These are phyloP conservation scores for Ophiostoma piceae DNA, from an alignment of 2,329 filamentous ascomycete species.

Conservation along the genomic window DNA sequence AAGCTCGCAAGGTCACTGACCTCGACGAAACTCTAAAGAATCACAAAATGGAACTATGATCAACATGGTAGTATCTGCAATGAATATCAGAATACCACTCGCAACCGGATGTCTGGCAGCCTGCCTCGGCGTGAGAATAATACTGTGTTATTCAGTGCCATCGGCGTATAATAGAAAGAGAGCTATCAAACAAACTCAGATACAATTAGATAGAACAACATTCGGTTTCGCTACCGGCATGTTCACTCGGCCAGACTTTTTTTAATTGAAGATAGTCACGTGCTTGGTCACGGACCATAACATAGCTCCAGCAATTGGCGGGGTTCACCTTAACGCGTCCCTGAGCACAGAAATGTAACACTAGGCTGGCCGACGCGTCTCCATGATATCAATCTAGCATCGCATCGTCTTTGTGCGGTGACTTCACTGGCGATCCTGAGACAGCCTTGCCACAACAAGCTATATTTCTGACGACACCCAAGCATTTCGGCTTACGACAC, in stretches of 20 bases:
- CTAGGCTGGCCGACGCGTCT: not conserved
- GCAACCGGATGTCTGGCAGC: not conserved
- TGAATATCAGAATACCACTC: not conserved
- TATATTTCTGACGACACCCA: constrained; percentile 1
- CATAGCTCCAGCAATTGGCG: constrained; percentile 3
- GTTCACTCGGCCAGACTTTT: too few species aligned
- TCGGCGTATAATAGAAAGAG: too few species aligned
- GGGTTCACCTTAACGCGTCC: constrained; percentile 20
- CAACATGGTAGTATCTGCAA: not conserved
- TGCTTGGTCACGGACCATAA: not conserved
- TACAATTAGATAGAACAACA: too few species aligned
- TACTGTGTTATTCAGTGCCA: too few species aligned
- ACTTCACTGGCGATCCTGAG: not conserved
- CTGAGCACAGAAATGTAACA: constrained; percentile 1
- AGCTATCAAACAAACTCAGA: too few species aligned
- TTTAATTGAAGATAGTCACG: too few species aligned
- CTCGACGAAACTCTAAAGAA: not conserved
- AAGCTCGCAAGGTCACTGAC: not conserved
- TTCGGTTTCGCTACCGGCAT: not conserved
- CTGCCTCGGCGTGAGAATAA: too few species aligned
- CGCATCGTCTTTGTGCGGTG: constrained; percentile 10
- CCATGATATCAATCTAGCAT: not conserved
- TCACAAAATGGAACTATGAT: not conserved
- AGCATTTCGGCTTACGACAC: not conserved
- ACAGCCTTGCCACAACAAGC: constrained; percentile 18